Percentiles rank a stretch among this genome's conserved stretches.
phyloP scores from a whole-genome alignment of 805 yeast genomes.

The Teunomyces gatunensis region DNA sequence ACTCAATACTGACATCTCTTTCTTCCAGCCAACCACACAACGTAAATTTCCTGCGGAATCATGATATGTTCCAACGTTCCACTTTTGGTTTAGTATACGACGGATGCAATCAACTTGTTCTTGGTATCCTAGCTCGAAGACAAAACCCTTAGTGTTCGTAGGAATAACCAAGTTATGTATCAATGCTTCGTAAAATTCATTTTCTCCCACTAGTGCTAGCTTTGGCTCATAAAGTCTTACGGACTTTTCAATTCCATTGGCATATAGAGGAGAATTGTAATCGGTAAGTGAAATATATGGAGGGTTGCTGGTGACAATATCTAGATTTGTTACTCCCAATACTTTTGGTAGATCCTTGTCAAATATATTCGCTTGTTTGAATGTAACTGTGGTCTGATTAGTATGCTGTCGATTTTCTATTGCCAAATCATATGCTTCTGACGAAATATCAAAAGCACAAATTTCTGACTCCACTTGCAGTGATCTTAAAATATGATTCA shows the following conservation, averaged over 20 bases:
- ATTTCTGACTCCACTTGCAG: conserved; percentile 16
- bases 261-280: conserved; percentile 28
- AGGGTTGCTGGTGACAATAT: conserved; percentile 79
- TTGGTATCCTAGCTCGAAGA: conserved; percentile 72
- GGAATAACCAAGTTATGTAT: conserved; percentile 42
- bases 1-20: background rate
- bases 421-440: conserved; percentile 51
- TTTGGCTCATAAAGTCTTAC: conserved; percentile 74
- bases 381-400: conserved; percentile 5
- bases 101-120: conserved; percentile 52
- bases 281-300: conserved; percentile 70
- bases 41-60: conserved; percentile 56
- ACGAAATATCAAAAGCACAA: conserved; percentile 57
- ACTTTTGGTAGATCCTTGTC: conserved; percentile 3
- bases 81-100: conserved; percentile 25
- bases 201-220: conserved; percentile 74
- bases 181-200: conserved; percentile 66
- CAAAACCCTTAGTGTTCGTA: conserved; percentile 51
- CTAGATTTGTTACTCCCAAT: conserved; percentile 22
- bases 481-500: conserved; percentile 26
- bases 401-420: conserved; percentile 33
- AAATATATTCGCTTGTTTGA: conserved; percentile 16
- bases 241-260: conserved; percentile 53
- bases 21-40: conserved; percentile 64
- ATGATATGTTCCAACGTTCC: conserved; percentile 48